Evolutionary conservation across 2,329 filamentous ascomycete species (phyloP).

Genomic region (Fusarium subglutinans): DNA sequence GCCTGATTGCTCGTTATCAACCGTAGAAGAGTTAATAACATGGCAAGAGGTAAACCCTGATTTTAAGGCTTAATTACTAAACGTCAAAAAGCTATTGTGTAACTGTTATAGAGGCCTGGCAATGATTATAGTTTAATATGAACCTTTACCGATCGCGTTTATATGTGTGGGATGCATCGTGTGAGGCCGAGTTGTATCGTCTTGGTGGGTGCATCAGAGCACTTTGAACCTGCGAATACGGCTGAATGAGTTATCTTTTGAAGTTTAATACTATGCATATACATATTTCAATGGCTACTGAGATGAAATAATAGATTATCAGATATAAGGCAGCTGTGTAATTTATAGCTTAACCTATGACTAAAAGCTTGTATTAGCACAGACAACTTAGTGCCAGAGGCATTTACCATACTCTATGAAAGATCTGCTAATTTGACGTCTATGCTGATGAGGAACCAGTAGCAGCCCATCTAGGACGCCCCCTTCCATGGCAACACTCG

Average conservation of each 20-base stretch:
- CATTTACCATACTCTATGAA: background rate
- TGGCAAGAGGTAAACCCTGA: background rate
- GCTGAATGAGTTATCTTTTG: background rate
- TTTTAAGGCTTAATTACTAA: background rate
- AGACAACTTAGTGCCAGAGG: background rate
- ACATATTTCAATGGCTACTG: background rate
- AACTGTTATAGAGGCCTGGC: background rate
- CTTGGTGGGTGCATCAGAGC: rapidly evolving
- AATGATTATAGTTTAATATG: rapidly evolving
- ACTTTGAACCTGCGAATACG: background rate
- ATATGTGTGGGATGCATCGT: background rate
- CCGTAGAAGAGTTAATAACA: background rate
- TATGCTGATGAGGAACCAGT: background rate
- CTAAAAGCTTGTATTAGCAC: background rate
- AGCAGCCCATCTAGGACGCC: too few species aligned
- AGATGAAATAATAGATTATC: background rate
- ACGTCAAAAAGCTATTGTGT: background rate
- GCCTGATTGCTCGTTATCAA: background rate
- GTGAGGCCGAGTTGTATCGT: background rate
- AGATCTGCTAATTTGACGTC: too few species aligned
- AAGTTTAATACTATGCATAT: background rate
- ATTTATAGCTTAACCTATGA: background rate
- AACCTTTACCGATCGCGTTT: rapidly evolving
- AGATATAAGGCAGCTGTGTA: background rate
- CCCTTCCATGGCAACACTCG: background rate